Percentiles rank a stretch among this genome's conserved stretches.
These are phyloP conservation scores for Monosporascus sp. DNA, from an alignment of 2,329 filamentous ascomycete genomes.

Conservation along the genomic window DNA sequence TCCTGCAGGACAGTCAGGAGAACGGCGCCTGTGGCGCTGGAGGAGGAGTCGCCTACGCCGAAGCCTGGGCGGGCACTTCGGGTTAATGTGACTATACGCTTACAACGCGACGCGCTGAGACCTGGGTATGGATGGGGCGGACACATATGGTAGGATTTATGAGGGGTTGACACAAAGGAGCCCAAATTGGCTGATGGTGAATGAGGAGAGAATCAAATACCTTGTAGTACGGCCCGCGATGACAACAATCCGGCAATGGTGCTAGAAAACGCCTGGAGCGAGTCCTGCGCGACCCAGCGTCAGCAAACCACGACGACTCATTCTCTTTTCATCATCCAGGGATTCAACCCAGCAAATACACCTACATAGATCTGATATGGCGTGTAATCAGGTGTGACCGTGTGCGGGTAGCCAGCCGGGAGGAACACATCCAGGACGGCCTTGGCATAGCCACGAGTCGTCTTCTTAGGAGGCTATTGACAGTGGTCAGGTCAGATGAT, in stretches of 20 bases:
- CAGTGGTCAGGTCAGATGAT: background rate
- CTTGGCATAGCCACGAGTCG: slow-evolving; percentile 23
- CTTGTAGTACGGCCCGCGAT: slow-evolving; percentile 73
- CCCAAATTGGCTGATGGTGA: too few relatives aligned
- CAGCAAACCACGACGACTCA: background rate
- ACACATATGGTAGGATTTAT: too few relatives aligned
- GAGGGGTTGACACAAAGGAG: too few relatives aligned
- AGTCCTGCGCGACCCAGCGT: slow-evolving; percentile 43
- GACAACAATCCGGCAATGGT: slow-evolving; percentile 76
- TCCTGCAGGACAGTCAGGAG: slow-evolving; percentile 80
- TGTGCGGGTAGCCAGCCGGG: slow-evolving; percentile 82
- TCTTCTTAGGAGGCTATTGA: slow-evolving; percentile 12
- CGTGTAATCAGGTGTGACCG: slow-evolving; percentile 79
- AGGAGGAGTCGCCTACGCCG: slow-evolving; percentile 76
- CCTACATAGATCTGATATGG: slow-evolving; percentile 55
- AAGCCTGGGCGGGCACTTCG: slow-evolving; percentile 32
- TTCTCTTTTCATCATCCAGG: background rate
- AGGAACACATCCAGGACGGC: slow-evolving; percentile 66
- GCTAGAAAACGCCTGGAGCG: slow-evolving; percentile 77
- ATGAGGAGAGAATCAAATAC: slow-evolving; percentile 21
- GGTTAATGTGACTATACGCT: too few relatives aligned
- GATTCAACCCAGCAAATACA: background rate
- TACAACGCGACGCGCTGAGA: too few relatives aligned
- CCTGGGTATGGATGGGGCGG: too few relatives aligned
- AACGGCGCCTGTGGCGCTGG: slow-evolving; percentile 74